phyloP scores from a whole-genome alignment of 768 basidiomycete species.

The Scleroderma bovista region DNA sequence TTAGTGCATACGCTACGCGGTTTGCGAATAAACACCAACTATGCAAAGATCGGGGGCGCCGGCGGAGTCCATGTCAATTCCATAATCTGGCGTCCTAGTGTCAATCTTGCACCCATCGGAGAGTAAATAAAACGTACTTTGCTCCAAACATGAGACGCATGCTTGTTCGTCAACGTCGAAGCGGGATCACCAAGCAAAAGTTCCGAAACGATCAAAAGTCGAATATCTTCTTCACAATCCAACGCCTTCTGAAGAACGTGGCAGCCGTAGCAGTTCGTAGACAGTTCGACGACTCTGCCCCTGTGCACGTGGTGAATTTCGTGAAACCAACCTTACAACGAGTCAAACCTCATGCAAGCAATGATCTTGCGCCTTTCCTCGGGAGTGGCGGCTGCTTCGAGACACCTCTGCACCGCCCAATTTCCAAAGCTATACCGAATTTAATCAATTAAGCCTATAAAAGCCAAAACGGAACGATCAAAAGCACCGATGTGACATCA shows the following conservation, averaged over 20 bases:
- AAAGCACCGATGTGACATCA: constrained; percentile 81
- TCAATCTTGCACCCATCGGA: constrained; percentile 3
- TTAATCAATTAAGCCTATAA: constrained; percentile 4
- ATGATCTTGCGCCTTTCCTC: constrained; percentile 81
- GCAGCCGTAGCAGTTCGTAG: constrained; percentile 86
- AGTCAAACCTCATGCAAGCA: constrained; percentile 70
- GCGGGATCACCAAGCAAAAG: constrained; percentile 80
- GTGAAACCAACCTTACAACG: constrained; percentile 1
- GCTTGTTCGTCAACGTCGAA: constrained; percentile 83
- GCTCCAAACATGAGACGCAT: constrained; percentile 90
- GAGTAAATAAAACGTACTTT: constrained; percentile 43
- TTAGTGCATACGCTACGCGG: neutral
- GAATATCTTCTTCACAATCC: constrained; percentile 85
- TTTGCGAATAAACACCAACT: constrained; percentile 41
- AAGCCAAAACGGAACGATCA: constrained; percentile 1
- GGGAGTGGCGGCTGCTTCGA: constrained; percentile 69
- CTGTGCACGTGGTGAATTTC: constrained; percentile 31
- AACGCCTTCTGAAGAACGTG: constrained; percentile 87
- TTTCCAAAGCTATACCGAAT: constrained; percentile 67
- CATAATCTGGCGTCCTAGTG: constrained; percentile 59
- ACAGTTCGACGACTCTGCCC: constrained; percentile 79
- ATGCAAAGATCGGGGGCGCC: constrained; percentile 83
- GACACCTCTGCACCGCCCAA: constrained; percentile 85
- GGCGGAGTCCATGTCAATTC: constrained; percentile 84
- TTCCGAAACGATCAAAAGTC: constrained; percentile 78